Base-by-base conservation (phyloP, 805 yeast species). In the Saccharomycopsis schoenii region DNA sequence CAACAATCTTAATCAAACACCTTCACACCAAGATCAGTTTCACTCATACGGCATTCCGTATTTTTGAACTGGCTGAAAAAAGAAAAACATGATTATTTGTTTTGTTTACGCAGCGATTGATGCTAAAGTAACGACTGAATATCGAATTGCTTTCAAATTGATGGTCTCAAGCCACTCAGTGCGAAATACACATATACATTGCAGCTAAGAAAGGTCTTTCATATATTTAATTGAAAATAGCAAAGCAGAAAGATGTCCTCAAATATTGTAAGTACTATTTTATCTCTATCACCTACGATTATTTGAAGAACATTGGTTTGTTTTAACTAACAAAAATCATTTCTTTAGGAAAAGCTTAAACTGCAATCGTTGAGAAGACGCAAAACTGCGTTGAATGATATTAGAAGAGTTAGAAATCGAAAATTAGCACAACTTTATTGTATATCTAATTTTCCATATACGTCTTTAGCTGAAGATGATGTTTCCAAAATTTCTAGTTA, bases 371-470 rank as follows among this genome's bases (percentile, higher is more conserved):
- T 64, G 17, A 57, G 56, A 56, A 57, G 61, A 54, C 51, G 66
- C n/a, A 60, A 58, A 14, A 55, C 51, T 1, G 60, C 60, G 21
- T 51, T 62, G 19, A 61, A 58, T 19, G 78, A 76, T 57, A 71
- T 82, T n/a, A 72, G 82, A 12, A 74, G 76, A 62, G 74, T 75
- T 55, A 74, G 90, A 57, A 83, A 83, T 66, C 73, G 84, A 34
- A 83, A 82, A 67, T 73, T 86, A 25, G 77, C 86, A 1, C 88
- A 85, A 69, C 72, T 86, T 17, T 85, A 82, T 68, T 80, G 84
- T 64, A 78, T 85, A 14, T 76, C 88, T 11, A 70, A 82, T 62
- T 70, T 82, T 58, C 82, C 84, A 19, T 73, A 76, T 67, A 70
- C 4, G 65, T 83, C 74, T 56, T 73, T 68, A 65, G 76, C 77